Evolutionary conservation across 2,329 filamentous ascomycete genomes (phyloP).

Genomic region (Madurella fahalii): DNA sequence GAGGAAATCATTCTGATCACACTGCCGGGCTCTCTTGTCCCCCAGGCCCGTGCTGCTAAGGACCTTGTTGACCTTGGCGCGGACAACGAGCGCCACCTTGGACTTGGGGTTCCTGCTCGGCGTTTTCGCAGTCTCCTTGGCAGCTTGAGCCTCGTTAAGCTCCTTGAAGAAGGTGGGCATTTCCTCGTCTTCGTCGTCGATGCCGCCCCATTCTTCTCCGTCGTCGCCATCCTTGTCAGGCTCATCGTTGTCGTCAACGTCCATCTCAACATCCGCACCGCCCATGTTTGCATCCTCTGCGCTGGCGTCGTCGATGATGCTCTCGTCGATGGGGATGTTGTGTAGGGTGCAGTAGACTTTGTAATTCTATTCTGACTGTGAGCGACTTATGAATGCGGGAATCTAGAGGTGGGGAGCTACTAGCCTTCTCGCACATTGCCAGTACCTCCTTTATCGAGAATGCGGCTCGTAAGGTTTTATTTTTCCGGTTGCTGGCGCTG

Average conservation of each 20-base stretch:
- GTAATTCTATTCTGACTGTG: constrained; percentile 59
- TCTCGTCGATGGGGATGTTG: constrained; percentile 72
- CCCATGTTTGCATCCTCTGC: constrained; percentile 30
- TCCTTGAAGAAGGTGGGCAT: constrained; percentile 83
- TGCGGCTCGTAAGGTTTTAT: constrained; percentile 78
- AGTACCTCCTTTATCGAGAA: constrained; percentile 80
- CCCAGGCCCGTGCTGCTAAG: constrained; percentile 76
- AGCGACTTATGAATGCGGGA: constrained; percentile 2
- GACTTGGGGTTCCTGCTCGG: constrained; percentile 72
- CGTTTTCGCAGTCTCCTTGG: constrained; percentile 48
- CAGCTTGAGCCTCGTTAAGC: constrained; percentile 36
- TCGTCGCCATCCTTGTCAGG: constrained; percentile 48
- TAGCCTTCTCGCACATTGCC: constrained; percentile 63
- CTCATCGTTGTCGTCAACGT: constrained; percentile 39
- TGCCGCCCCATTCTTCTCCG: constrained; percentile 47
- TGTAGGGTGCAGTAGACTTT: constrained; percentile 86
- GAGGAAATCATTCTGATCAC: constrained; percentile 90
- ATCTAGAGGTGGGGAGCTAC: background rate
- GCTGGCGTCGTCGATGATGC: constrained; percentile 42
- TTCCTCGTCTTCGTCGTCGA: constrained; percentile 61
- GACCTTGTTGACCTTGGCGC: constrained; percentile 80
- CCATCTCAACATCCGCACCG: constrained; percentile 28
- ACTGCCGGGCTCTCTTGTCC: constrained; percentile 78
- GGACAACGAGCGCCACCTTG: constrained; percentile 75
- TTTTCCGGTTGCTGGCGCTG: constrained; percentile 59